phyloP scores from a whole-genome alignment of 75 land plant genomes.

The Cryptomeria japonica region DNA sequence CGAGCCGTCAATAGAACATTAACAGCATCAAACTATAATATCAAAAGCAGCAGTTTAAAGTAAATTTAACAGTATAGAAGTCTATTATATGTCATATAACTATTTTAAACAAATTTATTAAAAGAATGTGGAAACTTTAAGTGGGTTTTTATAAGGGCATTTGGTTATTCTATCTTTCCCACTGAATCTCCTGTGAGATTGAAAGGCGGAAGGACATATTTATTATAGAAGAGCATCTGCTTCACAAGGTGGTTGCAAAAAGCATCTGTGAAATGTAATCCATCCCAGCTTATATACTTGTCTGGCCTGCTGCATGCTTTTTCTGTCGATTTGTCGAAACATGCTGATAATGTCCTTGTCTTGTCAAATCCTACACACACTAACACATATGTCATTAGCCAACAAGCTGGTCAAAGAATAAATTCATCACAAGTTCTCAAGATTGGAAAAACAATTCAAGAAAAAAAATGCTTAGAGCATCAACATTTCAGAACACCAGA shows the following conservation, averaged over 20 bases:
- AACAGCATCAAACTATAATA: too few species aligned
- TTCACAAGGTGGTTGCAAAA: not conserved
- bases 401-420: not conserved
- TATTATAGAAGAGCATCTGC: not conserved
- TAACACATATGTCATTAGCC: not conserved
- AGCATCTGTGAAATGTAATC: slow-evolving; percentile 2
- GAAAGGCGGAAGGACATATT: not conserved
- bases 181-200: not conserved
- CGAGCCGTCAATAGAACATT: too few species aligned
- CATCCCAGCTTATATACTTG: not conserved
- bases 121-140: too few species aligned
- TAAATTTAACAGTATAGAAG: too few species aligned
- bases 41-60: too few species aligned
- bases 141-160: too few species aligned
- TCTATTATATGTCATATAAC: too few species aligned
- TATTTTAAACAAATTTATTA: too few species aligned
- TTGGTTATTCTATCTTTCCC: too few species aligned
- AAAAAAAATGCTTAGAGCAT: not conserved
- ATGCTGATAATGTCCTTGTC: not conserved
- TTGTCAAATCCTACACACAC: not conserved
- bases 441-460: not conserved
- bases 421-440: too few species aligned
- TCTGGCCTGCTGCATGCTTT: not conserved
- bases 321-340: not conserved
- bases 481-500: not conserved